Percentiles rank a stretch among this genome's conserved stretches.
phyloP scores from a whole-genome alignment of 371 early-diverging fungal species.

The Encephalitozoon romaleae region DNA sequence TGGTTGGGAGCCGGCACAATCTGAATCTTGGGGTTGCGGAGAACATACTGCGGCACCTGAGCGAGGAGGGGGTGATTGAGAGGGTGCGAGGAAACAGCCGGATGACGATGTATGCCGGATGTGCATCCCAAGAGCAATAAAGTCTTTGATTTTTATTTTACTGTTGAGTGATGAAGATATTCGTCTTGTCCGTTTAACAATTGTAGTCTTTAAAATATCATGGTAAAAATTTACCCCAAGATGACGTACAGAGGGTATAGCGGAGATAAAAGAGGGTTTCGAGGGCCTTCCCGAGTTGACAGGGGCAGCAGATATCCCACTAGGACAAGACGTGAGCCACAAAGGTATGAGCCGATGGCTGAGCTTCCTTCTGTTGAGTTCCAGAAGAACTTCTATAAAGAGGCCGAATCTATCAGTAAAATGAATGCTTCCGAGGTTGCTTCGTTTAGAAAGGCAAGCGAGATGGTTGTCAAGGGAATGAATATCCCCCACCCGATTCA shows the following conservation, averaged over 20 bases:
- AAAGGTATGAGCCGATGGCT: background rate
- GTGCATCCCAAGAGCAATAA: background rate
- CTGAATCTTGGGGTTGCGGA: slow-evolving; percentile 50
- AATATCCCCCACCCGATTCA: slow-evolving; percentile 67
- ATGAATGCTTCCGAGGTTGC: slow-evolving; percentile 62
- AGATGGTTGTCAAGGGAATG: slow-evolving; percentile 63
- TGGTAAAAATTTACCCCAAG: slow-evolving; percentile 22
- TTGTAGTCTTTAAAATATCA: background rate
- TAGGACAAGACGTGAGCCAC: background rate
- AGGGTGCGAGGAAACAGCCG: background rate
- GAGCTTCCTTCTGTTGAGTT: slow-evolving; percentile 63
- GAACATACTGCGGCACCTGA: slow-evolving; percentile 42
- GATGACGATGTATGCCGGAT: background rate
- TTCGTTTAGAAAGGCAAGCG: slow-evolving; percentile 62
- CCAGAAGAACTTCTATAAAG: slow-evolving; percentile 66
- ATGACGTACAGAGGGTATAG: background rate
- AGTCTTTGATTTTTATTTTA: background rate
- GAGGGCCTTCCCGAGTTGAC: background rate
- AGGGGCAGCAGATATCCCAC: background rate
- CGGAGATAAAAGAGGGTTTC: slow-evolving; percentile 10
- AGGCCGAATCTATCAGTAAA: slow-evolving; percentile 51
- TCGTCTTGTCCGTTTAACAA: background rate
- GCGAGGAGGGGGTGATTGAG: slow-evolving; percentile 10
- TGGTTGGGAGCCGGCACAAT: slow-evolving; percentile 46
- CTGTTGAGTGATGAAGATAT: background rate